Conservation (phyloP, 805 yeast species). For the Starmera amethionina region DNA sequence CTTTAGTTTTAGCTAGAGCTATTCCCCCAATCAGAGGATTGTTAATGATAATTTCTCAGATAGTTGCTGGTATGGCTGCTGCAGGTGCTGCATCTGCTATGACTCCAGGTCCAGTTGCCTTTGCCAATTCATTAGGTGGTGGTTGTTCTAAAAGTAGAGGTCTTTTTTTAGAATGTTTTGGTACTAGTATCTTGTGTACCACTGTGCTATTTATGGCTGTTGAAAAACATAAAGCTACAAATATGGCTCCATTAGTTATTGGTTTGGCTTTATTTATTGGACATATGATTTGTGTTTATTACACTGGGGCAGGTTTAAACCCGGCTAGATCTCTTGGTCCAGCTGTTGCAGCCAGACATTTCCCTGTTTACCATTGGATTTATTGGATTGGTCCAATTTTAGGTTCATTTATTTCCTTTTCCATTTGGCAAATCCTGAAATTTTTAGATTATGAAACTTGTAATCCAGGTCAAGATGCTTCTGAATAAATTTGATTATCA, state of each 20-base stretch:
- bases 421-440: slow-evolving; percentile 58
- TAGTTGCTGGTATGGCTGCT: slow-evolving; percentile 85
- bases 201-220: slow-evolving; percentile 80
- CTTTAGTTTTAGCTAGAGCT: slow-evolving; percentile 64
- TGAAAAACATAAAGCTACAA: slow-evolving; percentile 68
- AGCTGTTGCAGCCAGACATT: slow-evolving; percentile 55
- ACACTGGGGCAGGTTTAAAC: slow-evolving; percentile 87
- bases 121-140: slow-evolving; percentile 63
- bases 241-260: slow-evolving; percentile 73
- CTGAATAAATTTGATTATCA: too few species aligned
- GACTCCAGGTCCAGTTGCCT: slow-evolving; percentile 72
- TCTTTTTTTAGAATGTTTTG: slow-evolving; percentile 73
- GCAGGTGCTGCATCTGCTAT: slow-evolving; percentile 81
- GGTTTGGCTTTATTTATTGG: slow-evolving; percentile 77
- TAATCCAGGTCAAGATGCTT: slow-evolving; percentile 60
- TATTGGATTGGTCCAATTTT: slow-evolving; percentile 85
- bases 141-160: slow-evolving; percentile 69
- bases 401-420: slow-evolving; percentile 59
- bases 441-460: slow-evolving; percentile 57
- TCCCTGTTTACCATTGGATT: slow-evolving; percentile 85
- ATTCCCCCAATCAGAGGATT: slow-evolving; percentile 63
- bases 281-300: slow-evolving; percentile 71
- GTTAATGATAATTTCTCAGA: slow-evolving; percentile 56
- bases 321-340: slow-evolving; percentile 91
- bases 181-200: slow-evolving; percentile 60